Percentiles rank a stretch among this genome's conserved stretches.
These are phyloP conservation scores for Solanum sejunctum DNA, from an alignment of 257 asterid species.

Conservation along the genomic window DNA sequence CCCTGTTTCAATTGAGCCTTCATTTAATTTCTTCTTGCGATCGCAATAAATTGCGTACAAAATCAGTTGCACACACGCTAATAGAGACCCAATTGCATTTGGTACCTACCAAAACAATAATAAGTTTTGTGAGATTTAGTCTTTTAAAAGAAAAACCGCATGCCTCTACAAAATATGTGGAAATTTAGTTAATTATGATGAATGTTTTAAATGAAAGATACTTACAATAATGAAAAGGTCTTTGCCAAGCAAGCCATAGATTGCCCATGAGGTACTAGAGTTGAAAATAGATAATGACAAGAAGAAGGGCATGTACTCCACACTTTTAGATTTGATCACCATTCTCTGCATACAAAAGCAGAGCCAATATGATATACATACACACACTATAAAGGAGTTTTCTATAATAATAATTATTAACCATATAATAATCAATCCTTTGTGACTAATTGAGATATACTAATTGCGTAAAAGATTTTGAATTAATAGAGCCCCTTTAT, in stretches of 20 bases:
- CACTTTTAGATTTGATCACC: conserved; percentile 73
- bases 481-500: neutral
- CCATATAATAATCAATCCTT: neutral
- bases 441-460: neutral
- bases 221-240: conserved; percentile 60
- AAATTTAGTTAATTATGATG: neutral
- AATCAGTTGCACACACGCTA: conserved; percentile 57
- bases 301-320: conserved; percentile 76
- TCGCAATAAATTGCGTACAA: conserved; percentile 46
- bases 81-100: conserved; percentile 50
- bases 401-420: neutral
- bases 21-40: conserved; percentile 17
- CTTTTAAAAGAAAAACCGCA: no score
- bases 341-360: conserved; percentile 16
- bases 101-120: conserved; percentile 35
- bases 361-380: neutral
- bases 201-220: neutral
- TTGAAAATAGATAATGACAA: conserved; percentile 59
- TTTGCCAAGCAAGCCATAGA: conserved; percentile 54
- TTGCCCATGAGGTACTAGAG: conserved; percentile 66
- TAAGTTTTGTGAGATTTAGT: neutral
- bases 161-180: neutral
- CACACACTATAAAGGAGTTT: neutral
- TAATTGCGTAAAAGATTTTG: neutral
- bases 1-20: conserved; percentile 28